Base-by-base conservation (phyloP, 106 monocot genomes). In the Gastrodia elata region DNA sequence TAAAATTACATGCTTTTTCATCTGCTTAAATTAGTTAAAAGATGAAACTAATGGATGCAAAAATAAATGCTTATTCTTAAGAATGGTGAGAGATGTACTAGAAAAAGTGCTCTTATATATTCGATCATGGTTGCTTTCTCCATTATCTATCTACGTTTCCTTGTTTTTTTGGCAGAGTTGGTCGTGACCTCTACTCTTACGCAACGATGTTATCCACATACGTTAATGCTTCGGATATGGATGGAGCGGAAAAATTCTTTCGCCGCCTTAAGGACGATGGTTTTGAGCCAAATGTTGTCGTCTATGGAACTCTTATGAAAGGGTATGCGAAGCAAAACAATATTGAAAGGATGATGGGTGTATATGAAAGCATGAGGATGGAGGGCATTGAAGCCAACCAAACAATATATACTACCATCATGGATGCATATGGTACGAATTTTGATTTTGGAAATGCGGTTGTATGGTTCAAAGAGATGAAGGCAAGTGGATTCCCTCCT, bases 191-290 rank as follows among this genome's bases (percentile, higher is more conserved):
- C 38, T 98, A 82, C 75, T 91, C 93, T 48, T 98, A 98, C 77
- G 80, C 93, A 32, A 98, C 97, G 0, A 91, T 93, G 93, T 77
- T 98, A 37, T 88, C 86, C 56, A 91, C 97, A 22, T 91, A 88
- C 77, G 93, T 93, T 27, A 98, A 98, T 73, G 84, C 93, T 41
- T 93, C 84, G 28, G 90, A 98, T 75, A 98, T 98, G 90, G 86
- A 83, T 10, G 88, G 88, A 44, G 97, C 97, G 5, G 97, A 98
- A 35, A 93, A 86, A 27, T 98, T 98, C 83, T 98, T 98, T 71
- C 86, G 76, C 38, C 80, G 87, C 37, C 27, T 98, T 26, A 98
- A 93, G 76, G 83, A 91, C 41, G 90, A 98, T 75, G 93, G 97
- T 8, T 71, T 98, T 18, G 81, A 82, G 67, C 97, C 93, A 26